Conservation (phyloP, 306 rosid genomes). For the Benincasa hispida region DNA sequence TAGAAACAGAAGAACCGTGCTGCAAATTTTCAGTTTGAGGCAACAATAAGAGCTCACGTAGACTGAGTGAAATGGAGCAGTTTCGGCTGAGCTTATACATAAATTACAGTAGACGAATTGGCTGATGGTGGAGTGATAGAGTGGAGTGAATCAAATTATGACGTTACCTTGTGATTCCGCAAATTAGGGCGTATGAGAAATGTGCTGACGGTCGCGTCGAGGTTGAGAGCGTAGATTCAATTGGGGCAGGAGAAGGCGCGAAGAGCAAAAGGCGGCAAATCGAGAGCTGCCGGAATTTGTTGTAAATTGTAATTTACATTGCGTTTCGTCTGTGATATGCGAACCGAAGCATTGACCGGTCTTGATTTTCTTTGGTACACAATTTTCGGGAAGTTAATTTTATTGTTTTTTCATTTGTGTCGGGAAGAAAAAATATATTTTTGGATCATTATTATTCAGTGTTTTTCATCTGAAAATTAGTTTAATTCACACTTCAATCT, state of each 20-base stretch:
- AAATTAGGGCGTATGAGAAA: not conserved
- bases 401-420: too few species aligned
- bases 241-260: not conserved
- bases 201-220: not conserved
- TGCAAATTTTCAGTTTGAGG: not conserved
- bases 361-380: not conserved
- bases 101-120: not conserved
- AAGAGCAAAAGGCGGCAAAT: constrained; percentile 8
- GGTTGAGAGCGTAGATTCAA: not conserved
- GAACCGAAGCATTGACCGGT: not conserved
- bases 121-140: not conserved
- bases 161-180: not conserved
- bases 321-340: not conserved
- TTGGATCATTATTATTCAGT: too few species aligned
- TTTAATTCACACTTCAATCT: too few species aligned
- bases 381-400: not conserved
- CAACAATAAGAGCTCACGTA: not conserved
- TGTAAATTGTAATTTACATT: not conserved
- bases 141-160: not conserved
- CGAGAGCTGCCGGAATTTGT: constrained; percentile 3
- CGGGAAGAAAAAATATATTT: too few species aligned
- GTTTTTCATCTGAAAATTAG: too few species aligned
- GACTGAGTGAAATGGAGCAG: not conserved
- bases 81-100: not conserved
- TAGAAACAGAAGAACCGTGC: not conserved